Evolutionary conservation across 331 rosid species (phyloP), one percentile per base, ranked within the genome.

Genomic region (Spiraea crenata): DNA sequence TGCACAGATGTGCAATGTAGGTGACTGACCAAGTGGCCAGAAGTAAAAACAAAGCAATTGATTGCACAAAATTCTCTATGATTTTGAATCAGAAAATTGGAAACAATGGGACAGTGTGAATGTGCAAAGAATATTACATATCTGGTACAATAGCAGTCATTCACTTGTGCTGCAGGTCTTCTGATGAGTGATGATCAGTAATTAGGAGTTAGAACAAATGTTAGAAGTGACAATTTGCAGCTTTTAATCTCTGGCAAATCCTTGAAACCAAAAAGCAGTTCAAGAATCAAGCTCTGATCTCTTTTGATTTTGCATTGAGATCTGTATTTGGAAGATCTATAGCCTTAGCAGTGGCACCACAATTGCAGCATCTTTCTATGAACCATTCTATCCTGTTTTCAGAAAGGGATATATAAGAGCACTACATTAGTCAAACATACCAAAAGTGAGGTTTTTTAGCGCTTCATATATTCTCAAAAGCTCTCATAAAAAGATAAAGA

Each of bases 371-470:
- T 82, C 69, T 82, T 55, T 82, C 78, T 67, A 86, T 67, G 54
- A 90, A 74, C 92, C 92, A 90, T 48, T 74, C 86, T 74, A 88
- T 65, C 85, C 95, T 90, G 92, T 79, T 64, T 42, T 55, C 76
- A 76, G 35, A 39, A 15, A 74, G 10, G 15, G 13, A 69, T 17
- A 19, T 9, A 13, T 25, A 25, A 25, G 31, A 25, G 31, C 31
- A 25, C 2, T 25, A 25, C 31, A 57, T 35, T 41, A 51, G 50
- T 67, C 50, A 67, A 67, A 38, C 37, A n/a, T 20, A 25, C 2
- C 31, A 1, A 25, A 25, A 25, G 31, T 25, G 31, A 25, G 31
- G 31, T 25, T 25, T 25, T 25, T 25, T 25, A 0, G 31, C 31
- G 31, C 31, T 25, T 25, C 31, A 37, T 57, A 31, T 58, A 35